Evolutionary conservation across 1,284 basidiomycete species (phyloP), one percentile per base, ranked within the genome.

Genomic region (Apiotrichum porosum): DNA sequence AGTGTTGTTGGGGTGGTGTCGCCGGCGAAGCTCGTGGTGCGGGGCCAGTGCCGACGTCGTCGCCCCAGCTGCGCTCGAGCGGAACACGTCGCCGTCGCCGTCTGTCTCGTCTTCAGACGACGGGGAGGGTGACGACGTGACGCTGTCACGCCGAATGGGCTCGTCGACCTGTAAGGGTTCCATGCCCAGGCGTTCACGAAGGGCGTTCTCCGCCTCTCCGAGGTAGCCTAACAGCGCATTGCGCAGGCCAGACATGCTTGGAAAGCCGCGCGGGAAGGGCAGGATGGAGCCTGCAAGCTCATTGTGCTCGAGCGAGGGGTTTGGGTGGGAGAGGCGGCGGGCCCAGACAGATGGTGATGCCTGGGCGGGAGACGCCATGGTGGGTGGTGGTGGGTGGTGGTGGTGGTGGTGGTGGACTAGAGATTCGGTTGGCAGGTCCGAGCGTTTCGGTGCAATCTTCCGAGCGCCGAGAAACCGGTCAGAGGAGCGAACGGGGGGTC

Each of bases 141-240:
- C 22, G 19, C 36, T 35, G 14, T 23, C 19, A 9, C 37, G 44
- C 38, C 35, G 43, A 1, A 13, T n/a, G n/a, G n/a, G 8, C 19
- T 19, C 14, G 14, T 32, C 39, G 24, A 47, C 32, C 28, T 40
- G 51, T 9, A 37, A 21, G 24, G 39, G 40, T 24, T 47, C 45
- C 39, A 58, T 56, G n/a, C 46, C 62, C 14, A 71, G 56, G 10
- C 62, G 46, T n/a, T 58, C 62, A 21, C 61, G 53, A 6, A 74
- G 39, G 2, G 69, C 65, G 4, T 57, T 44, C 44, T 74, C 72
- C 1, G 70, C 65, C 47, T 74, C 72, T 14, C 66, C 62, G 1
- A 74, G 44, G 38, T 74, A 74, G 2, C 68, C 68, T 2, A 74
- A 53, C 1, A 74, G 54, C 8, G 72, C 72, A 0, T 63, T 51